A percentile compares a stretch with the other conserved stretches of the same genome.
Conservation (phyloP, 768 basidiomycete genomes). For the Glaciozyma antarctica region DNA sequence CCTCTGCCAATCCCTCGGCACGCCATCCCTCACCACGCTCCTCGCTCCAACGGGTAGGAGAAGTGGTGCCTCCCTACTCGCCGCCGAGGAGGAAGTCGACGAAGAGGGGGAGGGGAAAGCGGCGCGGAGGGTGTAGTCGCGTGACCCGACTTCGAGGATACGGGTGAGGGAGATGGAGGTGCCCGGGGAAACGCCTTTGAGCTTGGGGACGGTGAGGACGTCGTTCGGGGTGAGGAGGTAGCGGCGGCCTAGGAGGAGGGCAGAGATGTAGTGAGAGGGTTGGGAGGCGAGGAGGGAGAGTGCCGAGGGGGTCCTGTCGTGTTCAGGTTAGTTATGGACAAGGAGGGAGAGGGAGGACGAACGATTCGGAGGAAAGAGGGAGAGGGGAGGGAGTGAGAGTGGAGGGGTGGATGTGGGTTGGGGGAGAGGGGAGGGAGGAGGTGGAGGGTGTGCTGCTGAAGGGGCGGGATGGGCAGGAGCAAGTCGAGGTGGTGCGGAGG, state of each 20-base stretch:
- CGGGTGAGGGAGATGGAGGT: slow-evolving; percentile 71
- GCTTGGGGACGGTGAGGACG: slow-evolving; percentile 81
- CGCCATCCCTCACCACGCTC: slow-evolving; percentile 14
- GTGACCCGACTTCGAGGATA: slow-evolving; percentile 88
- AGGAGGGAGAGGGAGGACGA: no score
- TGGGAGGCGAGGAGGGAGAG: slow-evolving; percentile 77
- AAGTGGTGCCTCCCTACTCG: not conserved
- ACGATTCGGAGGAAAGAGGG: no score
- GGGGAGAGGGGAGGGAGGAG: no score
- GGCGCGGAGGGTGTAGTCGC: slow-evolving; percentile 76
- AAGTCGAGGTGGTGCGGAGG: no score
- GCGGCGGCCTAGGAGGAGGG: slow-evolving; percentile 72
- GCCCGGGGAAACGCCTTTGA: slow-evolving; percentile 76
- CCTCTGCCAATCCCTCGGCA: slow-evolving; percentile 31
- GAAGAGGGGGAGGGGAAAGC: not conserved
- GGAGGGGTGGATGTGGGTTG: no score
- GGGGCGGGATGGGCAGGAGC: no score
- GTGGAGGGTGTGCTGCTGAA: no score
- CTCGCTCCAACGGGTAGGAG: not conserved
- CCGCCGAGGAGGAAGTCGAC: not conserved
- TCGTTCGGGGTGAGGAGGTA: slow-evolving; percentile 86
- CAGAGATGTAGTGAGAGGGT: slow-evolving; percentile 83
- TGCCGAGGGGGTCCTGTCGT: slow-evolving; percentile 41
- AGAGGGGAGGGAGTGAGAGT: no score
- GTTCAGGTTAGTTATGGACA: no score